A percentile compares a stretch with the other conserved stretches of the same genome.
phyloP scores from a whole-genome alignment of 192 early-diverging fungal species.

The Coemansia sp. region DNA sequence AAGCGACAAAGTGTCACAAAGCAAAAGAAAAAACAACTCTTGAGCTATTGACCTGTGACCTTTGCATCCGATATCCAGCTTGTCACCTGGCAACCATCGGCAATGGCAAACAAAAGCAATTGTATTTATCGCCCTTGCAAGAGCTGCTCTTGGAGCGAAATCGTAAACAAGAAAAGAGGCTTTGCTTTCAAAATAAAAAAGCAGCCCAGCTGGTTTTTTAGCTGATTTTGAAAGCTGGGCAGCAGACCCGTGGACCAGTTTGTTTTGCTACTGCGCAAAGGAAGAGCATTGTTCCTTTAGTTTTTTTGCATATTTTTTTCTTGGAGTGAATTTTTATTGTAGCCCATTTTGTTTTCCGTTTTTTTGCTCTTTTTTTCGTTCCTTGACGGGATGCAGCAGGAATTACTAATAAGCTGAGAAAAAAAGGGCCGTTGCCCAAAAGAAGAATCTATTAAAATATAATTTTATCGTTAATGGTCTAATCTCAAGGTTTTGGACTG shows the following conservation, averaged over 20 bases:
- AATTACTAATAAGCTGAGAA: neutral
- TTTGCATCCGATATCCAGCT: neutral
- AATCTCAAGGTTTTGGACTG: neutral
- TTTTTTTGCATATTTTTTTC: constrained; percentile 2
- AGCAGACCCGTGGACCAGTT: neutral
- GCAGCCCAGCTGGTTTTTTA: neutral
- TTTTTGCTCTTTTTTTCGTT: neutral
- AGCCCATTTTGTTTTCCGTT: neutral
- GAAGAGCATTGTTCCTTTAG: constrained; percentile 10
- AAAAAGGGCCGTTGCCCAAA: neutral
- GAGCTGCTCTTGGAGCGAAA: neutral
- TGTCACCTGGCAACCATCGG: neutral
- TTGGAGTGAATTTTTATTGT: neutral
- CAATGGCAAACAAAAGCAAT: neutral
- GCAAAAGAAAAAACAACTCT: neutral
- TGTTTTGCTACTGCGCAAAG: constrained; percentile 11
- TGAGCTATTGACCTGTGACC: neutral
- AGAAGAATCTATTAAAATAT: neutral
- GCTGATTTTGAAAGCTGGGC: no score
- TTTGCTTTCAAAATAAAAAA: neutral
- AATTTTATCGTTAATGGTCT: neutral
- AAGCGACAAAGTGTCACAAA: neutral
- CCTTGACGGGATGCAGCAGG: neutral
- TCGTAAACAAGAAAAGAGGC: constrained; percentile 1
- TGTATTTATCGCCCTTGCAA: neutral